Conservation (phyloP, 2,329 filamentous ascomycete species). For the Byssothecium circinans region DNA sequence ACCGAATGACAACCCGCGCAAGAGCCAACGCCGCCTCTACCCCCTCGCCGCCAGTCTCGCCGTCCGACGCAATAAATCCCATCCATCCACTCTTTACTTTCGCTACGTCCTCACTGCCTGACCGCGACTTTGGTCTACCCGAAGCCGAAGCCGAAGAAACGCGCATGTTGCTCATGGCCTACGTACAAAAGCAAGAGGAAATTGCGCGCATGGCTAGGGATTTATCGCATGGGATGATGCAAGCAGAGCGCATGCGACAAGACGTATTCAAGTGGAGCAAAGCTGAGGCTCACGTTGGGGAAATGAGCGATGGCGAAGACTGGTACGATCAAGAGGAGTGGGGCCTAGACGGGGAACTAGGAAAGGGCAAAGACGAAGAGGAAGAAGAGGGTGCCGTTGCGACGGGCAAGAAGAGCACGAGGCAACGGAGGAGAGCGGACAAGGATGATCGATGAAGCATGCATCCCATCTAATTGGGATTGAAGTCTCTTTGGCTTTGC, state of each 20-base stretch:
- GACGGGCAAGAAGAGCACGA: constrained; percentile 53
- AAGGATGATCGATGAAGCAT: constrained; percentile 38
- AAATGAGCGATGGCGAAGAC: constrained; percentile 86
- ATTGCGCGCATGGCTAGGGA: constrained; percentile 70
- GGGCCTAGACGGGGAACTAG: constrained; percentile 71
- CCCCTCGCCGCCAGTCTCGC: constrained; percentile 48
- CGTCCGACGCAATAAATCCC: constrained; percentile 54
- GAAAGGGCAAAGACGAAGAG: constrained; percentile 83
- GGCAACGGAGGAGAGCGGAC: constrained; percentile 41
- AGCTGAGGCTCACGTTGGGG: constrained; percentile 73
- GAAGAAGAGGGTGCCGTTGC: constrained; percentile 62
- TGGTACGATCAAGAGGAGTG: constrained; percentile 86
- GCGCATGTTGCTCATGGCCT: constrained; percentile 70
- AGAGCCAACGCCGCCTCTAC: constrained; percentile 51
- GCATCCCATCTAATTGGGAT: neutral
- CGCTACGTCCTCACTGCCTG: constrained; percentile 62
- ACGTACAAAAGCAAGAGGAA: constrained; percentile 85
- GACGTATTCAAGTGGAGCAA: constrained; percentile 75
- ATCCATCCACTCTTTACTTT: constrained; percentile 76
- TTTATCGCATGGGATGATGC: constrained; percentile 70
- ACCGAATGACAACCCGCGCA: constrained; percentile 59
- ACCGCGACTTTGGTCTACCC: constrained; percentile 71
- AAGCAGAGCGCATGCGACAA: constrained; percentile 70
- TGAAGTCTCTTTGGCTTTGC: neutral
- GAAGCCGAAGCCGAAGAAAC: constrained; percentile 85